A percentile compares a stretch with the other conserved stretches of the same genome.
Evolutionary conservation across 139 green algal species (phyloP).

Genomic region (Diplosphaera chodatii): DNA sequence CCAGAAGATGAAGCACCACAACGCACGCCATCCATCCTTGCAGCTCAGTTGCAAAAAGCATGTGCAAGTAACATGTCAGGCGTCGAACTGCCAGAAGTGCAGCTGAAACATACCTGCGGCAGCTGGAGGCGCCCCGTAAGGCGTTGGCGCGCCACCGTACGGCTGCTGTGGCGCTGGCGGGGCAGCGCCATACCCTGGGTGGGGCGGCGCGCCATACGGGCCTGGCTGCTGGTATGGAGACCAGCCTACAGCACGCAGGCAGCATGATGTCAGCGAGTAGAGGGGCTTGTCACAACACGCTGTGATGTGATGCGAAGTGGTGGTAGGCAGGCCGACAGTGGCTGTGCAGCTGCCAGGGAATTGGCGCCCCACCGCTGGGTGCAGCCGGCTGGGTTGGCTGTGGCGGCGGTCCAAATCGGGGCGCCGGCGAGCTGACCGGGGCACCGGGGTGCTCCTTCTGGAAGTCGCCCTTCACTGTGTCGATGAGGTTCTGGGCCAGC

Average conservation of each 20-base stretch:
- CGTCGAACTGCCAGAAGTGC: too few relatives aligned
- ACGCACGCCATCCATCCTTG: too few relatives aligned
- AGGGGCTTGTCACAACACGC: too few relatives aligned
- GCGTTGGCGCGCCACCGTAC: neutral
- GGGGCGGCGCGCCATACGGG: neutral
- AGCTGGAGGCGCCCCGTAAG: neutral
- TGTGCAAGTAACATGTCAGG: too few relatives aligned
- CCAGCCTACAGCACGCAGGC: neutral
- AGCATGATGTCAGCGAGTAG: too few relatives aligned
- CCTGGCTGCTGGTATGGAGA: too few relatives aligned
- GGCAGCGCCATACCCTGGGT: neutral
- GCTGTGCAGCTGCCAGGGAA: too few relatives aligned
- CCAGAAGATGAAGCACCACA: too few relatives aligned
- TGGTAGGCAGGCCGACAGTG: too few relatives aligned
- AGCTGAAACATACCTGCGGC: neutral
- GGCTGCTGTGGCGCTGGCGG: neutral
- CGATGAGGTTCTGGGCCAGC: slow-evolving; percentile 16
- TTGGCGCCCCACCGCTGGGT: too few relatives aligned
- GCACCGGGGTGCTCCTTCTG: slow-evolving; percentile 1
- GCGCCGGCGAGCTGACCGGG: neutral
- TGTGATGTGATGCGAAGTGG: too few relatives aligned
- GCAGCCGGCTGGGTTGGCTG: neutral
- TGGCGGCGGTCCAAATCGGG: neutral
- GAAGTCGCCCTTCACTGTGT: slow-evolving; percentile 12
- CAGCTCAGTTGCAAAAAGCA: too few relatives aligned